Conservation (phyloP, 768 basidiomycete genomes). For the Macrolepiota fuliginosa region DNA sequence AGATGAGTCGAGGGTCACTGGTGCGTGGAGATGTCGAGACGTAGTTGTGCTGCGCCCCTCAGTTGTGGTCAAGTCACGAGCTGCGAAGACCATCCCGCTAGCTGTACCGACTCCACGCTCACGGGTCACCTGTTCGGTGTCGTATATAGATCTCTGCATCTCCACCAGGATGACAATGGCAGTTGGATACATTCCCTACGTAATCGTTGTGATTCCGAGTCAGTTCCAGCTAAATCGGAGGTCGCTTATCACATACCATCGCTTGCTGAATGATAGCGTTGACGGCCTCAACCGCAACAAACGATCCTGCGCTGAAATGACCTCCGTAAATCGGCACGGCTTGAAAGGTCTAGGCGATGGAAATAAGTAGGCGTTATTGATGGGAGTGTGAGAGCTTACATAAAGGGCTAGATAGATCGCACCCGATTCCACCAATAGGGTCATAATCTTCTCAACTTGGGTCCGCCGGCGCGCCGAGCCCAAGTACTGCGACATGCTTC, state of each 20-base stretch:
- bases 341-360: slow-evolving; percentile 23
- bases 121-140: slow-evolving; percentile 18
- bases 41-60: background rate
- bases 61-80: background rate
- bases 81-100: background rate
- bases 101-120: background rate
- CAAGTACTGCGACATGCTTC: slow-evolving; percentile 22
- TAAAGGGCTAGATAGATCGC: slow-evolving; percentile 26
- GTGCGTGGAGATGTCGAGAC: too few species aligned
- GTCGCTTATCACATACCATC: slow-evolving; percentile 16
- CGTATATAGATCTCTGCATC: slow-evolving; percentile 27
- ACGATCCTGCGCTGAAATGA: slow-evolving; percentile 19
- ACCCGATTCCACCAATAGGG: slow-evolving; percentile 27
- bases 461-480: slow-evolving; percentile 23
- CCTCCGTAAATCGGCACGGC: slow-evolving; percentile 28
- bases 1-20: too few species aligned
- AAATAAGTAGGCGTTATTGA: background rate
- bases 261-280: slow-evolving; percentile 29
- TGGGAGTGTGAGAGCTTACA: slow-evolving; percentile 14
- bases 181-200: slow-evolving; percentile 28
- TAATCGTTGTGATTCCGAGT: background rate
- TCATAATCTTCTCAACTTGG: slow-evolving; percentile 26
- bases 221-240: background rate
- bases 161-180: slow-evolving; percentile 27
- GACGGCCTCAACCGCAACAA: slow-evolving; percentile 23